Percentiles rank a stretch among this genome's conserved stretches.
phyloP scores from a whole-genome alignment of 768 basidiomycete species.

The Agaricus subrufescens region DNA sequence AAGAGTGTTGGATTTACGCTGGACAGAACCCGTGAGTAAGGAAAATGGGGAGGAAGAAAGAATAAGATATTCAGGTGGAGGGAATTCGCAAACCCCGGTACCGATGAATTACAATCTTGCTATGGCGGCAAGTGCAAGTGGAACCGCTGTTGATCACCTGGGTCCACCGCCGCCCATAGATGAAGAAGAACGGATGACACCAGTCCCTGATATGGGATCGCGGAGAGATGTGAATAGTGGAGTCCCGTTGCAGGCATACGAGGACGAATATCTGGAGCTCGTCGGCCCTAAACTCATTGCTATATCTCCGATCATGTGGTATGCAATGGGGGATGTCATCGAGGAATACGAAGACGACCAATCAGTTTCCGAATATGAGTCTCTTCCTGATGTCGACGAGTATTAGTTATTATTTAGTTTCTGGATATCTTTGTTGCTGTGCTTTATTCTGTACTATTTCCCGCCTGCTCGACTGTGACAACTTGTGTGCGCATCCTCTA shows the following conservation, averaged over 20 bases:
- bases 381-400: constrained; percentile 73
- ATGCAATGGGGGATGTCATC: constrained; percentile 80
- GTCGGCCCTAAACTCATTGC: constrained; percentile 76
- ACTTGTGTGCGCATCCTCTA: background rate
- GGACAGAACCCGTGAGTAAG: constrained; percentile 66
- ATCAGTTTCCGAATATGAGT: constrained; percentile 76
- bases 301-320: constrained; percentile 76
- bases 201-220: constrained; percentile 19
- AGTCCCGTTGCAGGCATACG: constrained; percentile 36
- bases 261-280: constrained; percentile 50
- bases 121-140: constrained; percentile 9
- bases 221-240: constrained; percentile 28
- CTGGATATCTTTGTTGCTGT: background rate
- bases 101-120: constrained; percentile 8
- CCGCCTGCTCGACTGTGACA: background rate
- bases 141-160: constrained; percentile 6
- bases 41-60: constrained; percentile 37
- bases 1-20: constrained; percentile 67
- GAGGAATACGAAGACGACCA: constrained; percentile 77
- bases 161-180: constrained; percentile 13
- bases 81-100: background rate
- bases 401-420: constrained; percentile 31
- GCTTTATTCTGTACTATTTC: background rate
- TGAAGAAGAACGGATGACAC: constrained; percentile 16
- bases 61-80: constrained; percentile 6